phyloP scores from a whole-genome alignment of 2,329 filamentous ascomycete species.

The Neurospora sp. region DNA sequence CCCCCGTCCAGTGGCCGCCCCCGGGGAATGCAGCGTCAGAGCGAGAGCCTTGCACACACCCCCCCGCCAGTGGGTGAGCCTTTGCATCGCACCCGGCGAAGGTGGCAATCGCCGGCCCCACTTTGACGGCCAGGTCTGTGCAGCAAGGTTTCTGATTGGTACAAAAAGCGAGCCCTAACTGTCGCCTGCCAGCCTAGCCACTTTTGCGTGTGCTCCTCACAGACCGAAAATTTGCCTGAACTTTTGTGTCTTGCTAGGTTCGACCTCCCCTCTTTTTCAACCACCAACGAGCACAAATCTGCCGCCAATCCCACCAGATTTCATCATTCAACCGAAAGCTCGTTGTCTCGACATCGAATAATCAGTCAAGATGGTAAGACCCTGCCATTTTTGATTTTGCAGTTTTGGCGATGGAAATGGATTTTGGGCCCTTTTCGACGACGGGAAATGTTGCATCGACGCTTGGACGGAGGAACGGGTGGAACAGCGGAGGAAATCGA shows the following conservation, averaged over 20 bases:
- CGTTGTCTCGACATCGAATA: slow-evolving; percentile 32
- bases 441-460: not conserved
- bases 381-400: slow-evolving; percentile 12
- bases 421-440: not conserved
- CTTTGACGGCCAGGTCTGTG: slow-evolving; percentile 6
- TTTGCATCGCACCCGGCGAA: not conserved
- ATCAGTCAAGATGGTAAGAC: slow-evolving; percentile 62
- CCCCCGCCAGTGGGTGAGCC: not conserved
- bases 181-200: slow-evolving; percentile 23
- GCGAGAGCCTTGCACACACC: not conserved
- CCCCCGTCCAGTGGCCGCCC: no score
- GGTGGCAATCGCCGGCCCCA: slow-evolving; percentile 3
- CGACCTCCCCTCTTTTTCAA: slow-evolving; percentile 29
- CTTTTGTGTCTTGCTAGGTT: slow-evolving; percentile 35
- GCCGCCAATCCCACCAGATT: slow-evolving; percentile 38
- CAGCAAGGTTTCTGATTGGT: slow-evolving; percentile 12
- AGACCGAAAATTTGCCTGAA: slow-evolving; percentile 27
- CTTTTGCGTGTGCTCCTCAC: slow-evolving; percentile 20
- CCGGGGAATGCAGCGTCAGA: not conserved
- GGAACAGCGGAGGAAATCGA: not conserved
- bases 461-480: not conserved
- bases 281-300: slow-evolving; percentile 44
- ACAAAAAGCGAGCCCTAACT: slow-evolving; percentile 18
- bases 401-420: slow-evolving; percentile 3
- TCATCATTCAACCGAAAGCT: slow-evolving; percentile 38